Evolutionary conservation across 1,139 yeast genomes (phyloP).

Genomic region (Scheffersomyces lignicola): DNA sequence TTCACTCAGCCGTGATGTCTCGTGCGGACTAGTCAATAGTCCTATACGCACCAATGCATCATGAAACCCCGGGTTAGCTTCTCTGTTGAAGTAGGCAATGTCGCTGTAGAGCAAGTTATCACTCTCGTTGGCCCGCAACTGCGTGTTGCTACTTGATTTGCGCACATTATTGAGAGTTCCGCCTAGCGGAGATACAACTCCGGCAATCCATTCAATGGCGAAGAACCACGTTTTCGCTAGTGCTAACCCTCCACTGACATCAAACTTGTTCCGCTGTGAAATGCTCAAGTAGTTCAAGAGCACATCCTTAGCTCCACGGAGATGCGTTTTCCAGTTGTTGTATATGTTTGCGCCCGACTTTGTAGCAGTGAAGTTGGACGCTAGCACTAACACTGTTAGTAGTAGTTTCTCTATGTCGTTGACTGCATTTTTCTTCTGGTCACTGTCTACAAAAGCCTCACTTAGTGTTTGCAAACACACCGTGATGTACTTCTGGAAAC

Average conservation of each 20-base stretch:
- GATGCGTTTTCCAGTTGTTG: slow-evolving; percentile 40
- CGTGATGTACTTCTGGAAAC: slow-evolving; percentile 31
- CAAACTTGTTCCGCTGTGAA: slow-evolving; percentile 16
- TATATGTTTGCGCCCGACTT: slow-evolving; percentile 19
- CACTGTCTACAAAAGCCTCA: slow-evolving; percentile 28
- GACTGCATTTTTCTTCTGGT: slow-evolving; percentile 18
- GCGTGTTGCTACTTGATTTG: slow-evolving; percentile 7
- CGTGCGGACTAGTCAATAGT: slow-evolving; percentile 20
- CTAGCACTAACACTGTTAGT: slow-evolving; percentile 37
- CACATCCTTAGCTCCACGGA: slow-evolving; percentile 43
- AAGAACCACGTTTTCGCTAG: slow-evolving; percentile 48
- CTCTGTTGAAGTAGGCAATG: slow-evolving; percentile 30
- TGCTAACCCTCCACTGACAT: slow-evolving; percentile 39
- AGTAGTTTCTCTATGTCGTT: slow-evolving; percentile 38
- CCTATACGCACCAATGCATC: slow-evolving; percentile 32
- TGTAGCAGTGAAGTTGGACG: slow-evolving; percentile 39
- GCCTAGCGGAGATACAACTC: slow-evolving; percentile 31
- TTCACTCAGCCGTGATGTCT: slow-evolving; percentile 17
- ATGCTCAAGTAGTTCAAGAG: slow-evolving; percentile 29
- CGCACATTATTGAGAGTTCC: slow-evolving; percentile 24
- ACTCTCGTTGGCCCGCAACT: slow-evolving; percentile 6
- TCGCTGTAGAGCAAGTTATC: slow-evolving; percentile 17
- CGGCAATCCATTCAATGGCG: slow-evolving; percentile 42
- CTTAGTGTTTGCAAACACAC: slow-evolving; percentile 33
- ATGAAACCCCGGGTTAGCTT: slow-evolving; percentile 31